Conservation (phyloP, 768 basidiomycete genomes). For the Hebeloma cylindrosporum region DNA sequence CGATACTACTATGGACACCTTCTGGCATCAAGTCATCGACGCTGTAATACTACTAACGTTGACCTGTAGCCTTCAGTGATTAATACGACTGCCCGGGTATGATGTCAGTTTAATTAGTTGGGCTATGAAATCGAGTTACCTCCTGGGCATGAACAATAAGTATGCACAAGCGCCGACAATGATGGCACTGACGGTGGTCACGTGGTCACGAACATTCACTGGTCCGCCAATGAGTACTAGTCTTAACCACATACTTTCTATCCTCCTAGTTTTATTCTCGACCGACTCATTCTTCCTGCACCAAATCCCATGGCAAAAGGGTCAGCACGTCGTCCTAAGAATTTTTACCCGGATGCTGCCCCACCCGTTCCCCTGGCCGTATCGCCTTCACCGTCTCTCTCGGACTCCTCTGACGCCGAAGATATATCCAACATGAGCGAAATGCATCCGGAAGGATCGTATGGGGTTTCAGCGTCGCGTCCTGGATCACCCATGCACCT, state of each 20-base stretch:
- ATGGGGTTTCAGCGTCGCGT: constrained; percentile 34
- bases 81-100: too few relatives aligned
- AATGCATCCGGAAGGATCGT: constrained; percentile 19
- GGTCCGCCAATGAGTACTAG: too few relatives aligned
- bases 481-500: constrained; percentile 37
- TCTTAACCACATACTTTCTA: constrained; percentile 1
- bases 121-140: too few relatives aligned
- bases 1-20: too few relatives aligned
- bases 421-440: constrained; percentile 22
- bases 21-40: too few relatives aligned
- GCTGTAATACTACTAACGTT: too few relatives aligned
- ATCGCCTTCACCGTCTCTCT: constrained; percentile 25
- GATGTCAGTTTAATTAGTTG: too few relatives aligned
- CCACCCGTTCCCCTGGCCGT: constrained; percentile 8
- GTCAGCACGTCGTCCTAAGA: constrained; percentile 9
- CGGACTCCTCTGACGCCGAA: constrained; percentile 32
- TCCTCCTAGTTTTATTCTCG: not conserved
- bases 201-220: too few relatives aligned
- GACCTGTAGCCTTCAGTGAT: too few relatives aligned
- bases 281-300: not conserved
- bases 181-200: too few relatives aligned
- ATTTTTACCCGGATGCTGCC: constrained; percentile 9
- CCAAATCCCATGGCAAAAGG: constrained; percentile 10
- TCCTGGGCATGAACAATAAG: too few relatives aligned
- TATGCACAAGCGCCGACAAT: too few relatives aligned